A percentile compares a stretch with the other conserved stretches of the same genome.
phyloP scores from a whole-genome alignment of 1,139 yeast species.

The Pichia sp. region DNA sequence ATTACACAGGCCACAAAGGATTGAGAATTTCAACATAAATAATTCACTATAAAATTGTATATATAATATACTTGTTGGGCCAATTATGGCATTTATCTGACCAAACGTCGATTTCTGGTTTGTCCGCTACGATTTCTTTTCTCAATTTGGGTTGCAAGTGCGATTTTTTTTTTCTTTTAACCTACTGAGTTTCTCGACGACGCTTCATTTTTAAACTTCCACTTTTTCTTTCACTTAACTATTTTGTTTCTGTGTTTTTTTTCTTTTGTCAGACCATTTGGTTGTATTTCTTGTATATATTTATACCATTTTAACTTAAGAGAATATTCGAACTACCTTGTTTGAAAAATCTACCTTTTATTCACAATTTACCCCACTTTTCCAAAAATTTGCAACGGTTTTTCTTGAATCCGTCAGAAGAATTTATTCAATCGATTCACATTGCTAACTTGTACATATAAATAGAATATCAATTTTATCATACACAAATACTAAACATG shows the following conservation, averaged over 20 bases:
- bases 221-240: not conserved
- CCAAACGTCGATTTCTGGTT: not conserved
- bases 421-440: not conserved
- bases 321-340: not conserved
- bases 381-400: not conserved
- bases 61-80: no score
- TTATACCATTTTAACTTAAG: not conserved
- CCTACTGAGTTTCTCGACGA: not conserved
- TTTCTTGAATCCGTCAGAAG: not conserved
- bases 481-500: not conserved
- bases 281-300: not conserved
- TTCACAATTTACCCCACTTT: not conserved
- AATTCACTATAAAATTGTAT: no score
- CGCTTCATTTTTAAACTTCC: not conserved
- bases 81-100: not conserved
- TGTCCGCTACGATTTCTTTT: not conserved
- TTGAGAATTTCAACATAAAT: no score
- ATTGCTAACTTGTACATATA: not conserved
- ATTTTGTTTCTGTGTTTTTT: not conserved
- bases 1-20: not conserved
- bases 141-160: not conserved
- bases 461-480: not conserved
- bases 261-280: not conserved
- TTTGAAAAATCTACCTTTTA: not conserved
- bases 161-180: not conserved